Evolutionary conservation across 2,329 filamentous ascomycete species (phyloP), one percentile per base, ranked within the genome.

Genomic region (Macroventuria anomochaeta): DNA sequence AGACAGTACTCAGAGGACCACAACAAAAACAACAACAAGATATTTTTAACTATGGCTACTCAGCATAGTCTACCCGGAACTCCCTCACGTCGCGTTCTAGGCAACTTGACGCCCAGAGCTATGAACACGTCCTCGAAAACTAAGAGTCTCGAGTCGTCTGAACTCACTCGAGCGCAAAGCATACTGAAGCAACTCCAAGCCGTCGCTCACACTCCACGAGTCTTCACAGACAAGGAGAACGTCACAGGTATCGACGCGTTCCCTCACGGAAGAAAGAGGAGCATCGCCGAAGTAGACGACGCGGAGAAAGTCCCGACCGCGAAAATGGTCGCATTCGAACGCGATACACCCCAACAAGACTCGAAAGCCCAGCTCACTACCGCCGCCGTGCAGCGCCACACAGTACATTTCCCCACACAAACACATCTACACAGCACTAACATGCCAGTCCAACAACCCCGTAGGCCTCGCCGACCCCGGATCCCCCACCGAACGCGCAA

Each of bases 401-500:
- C 62, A 50, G 71, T 73, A 69, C 40, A 17, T 50, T 11, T 21
- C 32, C 36, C 52, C 28, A 33, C 20, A 17, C 23, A n/a, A 38
- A 29, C 21, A 21, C 59, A 61, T 64, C 54, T 37, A 52, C 47
- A 41, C 42, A 36, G 53, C 29, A 55, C 67, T 71, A 50, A 72
- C 44, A n/a, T 15, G 10, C 13, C 46, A 72, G 66, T 58, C 68
- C 41, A 65, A 67, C 47, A 63, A 64, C 34, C 59, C 62, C 17
- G 61, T 67, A 20, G 65, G 67, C 46, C 59, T 70, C 11, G 59
- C 64, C 20, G 58, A 65, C 21, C 64, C 66, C 4, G 67, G 69
- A 11, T 73, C 71, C 10, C 69, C 71, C 17, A 74, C 74, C 12
- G 72, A 73, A 54, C 67, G 64, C 58, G 67, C 71, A 51, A 70